phyloP scores from a whole-genome alignment of 306 rosid genomes.

The Adenanthera pavonina region DNA sequence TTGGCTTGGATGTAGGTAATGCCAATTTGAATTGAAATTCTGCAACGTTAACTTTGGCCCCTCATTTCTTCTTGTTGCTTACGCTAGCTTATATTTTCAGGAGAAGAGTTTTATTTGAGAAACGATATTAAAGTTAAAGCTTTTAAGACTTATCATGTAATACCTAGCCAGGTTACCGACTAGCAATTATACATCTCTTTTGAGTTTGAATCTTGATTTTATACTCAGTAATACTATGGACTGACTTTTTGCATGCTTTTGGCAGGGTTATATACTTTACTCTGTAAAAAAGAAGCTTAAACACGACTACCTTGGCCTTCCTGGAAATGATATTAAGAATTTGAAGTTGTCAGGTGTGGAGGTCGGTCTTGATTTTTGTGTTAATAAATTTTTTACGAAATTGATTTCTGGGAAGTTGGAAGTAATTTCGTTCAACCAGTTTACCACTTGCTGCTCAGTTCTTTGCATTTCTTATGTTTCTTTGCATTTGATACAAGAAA shows the following conservation, averaged over 20 bases:
- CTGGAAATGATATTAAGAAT: constrained; percentile 70
- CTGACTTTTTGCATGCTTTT: constrained; percentile 39
- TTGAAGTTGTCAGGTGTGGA: constrained; percentile 81
- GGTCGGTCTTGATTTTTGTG: constrained; percentile 64
- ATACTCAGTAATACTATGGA: background rate
- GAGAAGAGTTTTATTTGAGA: constrained; percentile 78
- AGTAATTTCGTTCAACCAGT: constrained; percentile 7
- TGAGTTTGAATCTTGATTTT: constrained; percentile 29
- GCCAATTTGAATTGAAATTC: constrained; percentile 35
- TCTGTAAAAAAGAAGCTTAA: constrained; percentile 80
- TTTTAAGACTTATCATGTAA: constrained; percentile 84
- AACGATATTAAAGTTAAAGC: constrained; percentile 83
- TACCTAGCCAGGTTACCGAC: constrained; percentile 81
- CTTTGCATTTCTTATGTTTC: constrained; percentile 17
- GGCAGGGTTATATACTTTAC: constrained; percentile 87
- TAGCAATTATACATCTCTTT: background rate
- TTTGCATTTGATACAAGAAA: constrained; percentile 26
- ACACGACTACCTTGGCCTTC: constrained; percentile 65
- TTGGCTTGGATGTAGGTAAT: constrained; percentile 92
- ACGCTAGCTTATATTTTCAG: constrained; percentile 50
- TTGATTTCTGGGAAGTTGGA: constrained; percentile 28
- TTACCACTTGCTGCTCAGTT: background rate
- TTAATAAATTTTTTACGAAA: constrained; percentile 34
- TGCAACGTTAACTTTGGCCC: constrained; percentile 9
- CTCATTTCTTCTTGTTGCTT: constrained; percentile 12